These are phyloP conservation scores for Exophiala sp. DNA, from an alignment of 2,329 filamentous ascomycete species.

Conservation along the genomic window DNA sequence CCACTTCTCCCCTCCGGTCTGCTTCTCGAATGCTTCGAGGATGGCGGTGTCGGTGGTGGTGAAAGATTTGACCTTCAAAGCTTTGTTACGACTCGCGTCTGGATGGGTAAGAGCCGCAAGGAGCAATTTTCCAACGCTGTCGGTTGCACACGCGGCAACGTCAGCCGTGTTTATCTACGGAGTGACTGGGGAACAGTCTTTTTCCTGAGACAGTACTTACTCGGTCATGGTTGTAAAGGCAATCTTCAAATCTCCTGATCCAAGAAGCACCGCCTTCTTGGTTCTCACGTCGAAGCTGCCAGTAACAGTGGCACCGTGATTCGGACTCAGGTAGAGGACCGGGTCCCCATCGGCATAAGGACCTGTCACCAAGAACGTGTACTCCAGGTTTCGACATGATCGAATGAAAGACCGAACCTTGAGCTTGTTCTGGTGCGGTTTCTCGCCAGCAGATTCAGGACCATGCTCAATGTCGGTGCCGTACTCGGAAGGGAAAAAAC, in stretches of 20 bases:
- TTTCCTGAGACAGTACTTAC: conserved; percentile 42
- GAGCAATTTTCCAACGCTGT: conserved; percentile 60
- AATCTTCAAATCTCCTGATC: conserved; percentile 58
- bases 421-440: conserved; percentile 66
- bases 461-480: conserved; percentile 63
- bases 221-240: conserved; percentile 71
- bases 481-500: conserved; percentile 67
- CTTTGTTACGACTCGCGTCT: conserved; percentile 50
- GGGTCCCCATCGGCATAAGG: conserved; percentile 56
- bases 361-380: conserved; percentile 67
- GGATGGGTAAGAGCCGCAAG: conserved; percentile 60
- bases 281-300: conserved; percentile 59
- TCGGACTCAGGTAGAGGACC: conserved; percentile 49
- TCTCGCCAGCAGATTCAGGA: conserved; percentile 55
- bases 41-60: conserved; percentile 61
- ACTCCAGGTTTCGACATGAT: conserved; percentile 46
- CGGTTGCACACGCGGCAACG: not conserved
- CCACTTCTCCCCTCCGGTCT: conserved; percentile 56
- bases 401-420: conserved; percentile 60
- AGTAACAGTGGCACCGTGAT: conserved; percentile 33
- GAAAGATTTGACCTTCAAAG: conserved; percentile 68
- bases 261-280: conserved; percentile 59
- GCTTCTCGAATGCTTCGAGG: conserved; percentile 62
- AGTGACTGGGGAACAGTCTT: not conserved
- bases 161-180: not conserved